phyloP scores from a whole-genome alignment of 2,329 filamentous ascomycete species.

The Nemania diffusa region DNA sequence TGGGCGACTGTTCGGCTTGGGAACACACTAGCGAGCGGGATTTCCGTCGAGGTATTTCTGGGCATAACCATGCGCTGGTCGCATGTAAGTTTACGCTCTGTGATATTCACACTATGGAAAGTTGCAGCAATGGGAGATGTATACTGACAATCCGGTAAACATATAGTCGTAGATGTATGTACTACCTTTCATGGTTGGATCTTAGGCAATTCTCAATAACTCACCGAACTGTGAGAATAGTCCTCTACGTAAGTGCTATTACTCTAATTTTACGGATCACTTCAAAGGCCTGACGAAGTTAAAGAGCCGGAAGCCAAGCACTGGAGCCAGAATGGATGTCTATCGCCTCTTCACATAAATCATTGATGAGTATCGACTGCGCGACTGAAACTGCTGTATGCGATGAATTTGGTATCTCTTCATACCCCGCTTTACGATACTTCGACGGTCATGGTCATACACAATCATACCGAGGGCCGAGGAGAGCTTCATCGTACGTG shows the following conservation, averaged over 20 bases:
- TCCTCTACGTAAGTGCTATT: slow-evolving; percentile 43
- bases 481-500: slow-evolving; percentile 53
- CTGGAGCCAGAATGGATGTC: slow-evolving; percentile 53
- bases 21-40: slow-evolving; percentile 41
- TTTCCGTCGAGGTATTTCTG: slow-evolving; percentile 44
- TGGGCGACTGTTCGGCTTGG: slow-evolving; percentile 39
- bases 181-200: neutral
- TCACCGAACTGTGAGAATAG: slow-evolving; percentile 29
- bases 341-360: slow-evolving; percentile 22
- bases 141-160: slow-evolving; percentile 5
- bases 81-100: slow-evolving; percentile 44
- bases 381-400: slow-evolving; percentile 52
- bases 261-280: neutral
- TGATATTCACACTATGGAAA: neutral
- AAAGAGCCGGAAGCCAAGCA: slow-evolving; percentile 47
- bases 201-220: slow-evolving; percentile 6
- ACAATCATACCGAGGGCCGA: slow-evolving; percentile 57
- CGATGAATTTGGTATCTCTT: slow-evolving; percentile 54
- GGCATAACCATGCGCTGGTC: slow-evolving; percentile 44
- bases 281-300: neutral
- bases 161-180: slow-evolving; percentile 42
- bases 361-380: slow-evolving; percentile 56
- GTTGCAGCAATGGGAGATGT: neutral
- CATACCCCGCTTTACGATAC: slow-evolving; percentile 59
- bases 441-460: slow-evolving; percentile 51